Base-by-base conservation (phyloP, 2,329 filamentous ascomycete genomes). In the Penicillium sp. region DNA sequence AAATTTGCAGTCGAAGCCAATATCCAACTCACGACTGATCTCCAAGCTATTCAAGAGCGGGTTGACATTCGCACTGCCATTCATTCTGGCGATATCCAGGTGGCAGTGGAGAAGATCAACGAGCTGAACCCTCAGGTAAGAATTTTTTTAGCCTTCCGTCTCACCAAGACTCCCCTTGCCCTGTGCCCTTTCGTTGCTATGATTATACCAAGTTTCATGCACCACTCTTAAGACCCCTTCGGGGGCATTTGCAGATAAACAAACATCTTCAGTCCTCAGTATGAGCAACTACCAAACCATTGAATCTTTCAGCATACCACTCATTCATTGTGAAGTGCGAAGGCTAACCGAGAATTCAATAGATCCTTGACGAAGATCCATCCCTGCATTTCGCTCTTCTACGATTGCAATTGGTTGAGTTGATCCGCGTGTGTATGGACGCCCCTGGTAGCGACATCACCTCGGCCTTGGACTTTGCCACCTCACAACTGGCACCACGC, bases 151-250 rank as follows among this genome's bases (percentile, higher is more conserved):
- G n/a, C 31, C 16, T 11, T 57, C 52, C 46, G 44, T 40, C 50
- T 31, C 55, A 45, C 22, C 32, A 32, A 13, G 5, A 5, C 13
- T 5, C 34, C 13, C 6, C 14, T 7, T 5, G 34, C 31, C 31
- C 10, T 36, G 11, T n/a, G 5, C 50, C 47, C 58, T 47, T 43
- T 58, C 63, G 56, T 79, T 84, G 82, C 84, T 77, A 92, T 94
- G 94, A 99, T 99, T 96, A 96, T 81, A 90, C 82, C 83, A 83
- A 64, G 89, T 82, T 92, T 96, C 93, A 99, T 99, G 94, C 94
- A 99, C 94, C 94, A 99, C 94, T 92, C 94, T 91, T 94, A 97
- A 66, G 62, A 85, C 82, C 82, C 83, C 86, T 86, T 84, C 81
- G 81, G 85, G 86, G 87, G 85, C 29, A 53, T 77, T 85, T 94